Percentiles rank a stretch among this genome's conserved stretches.
Evolutionary conservation across 1,284 basidiomycete species (phyloP).

Genomic region (Ustilago cynodontis): DNA sequence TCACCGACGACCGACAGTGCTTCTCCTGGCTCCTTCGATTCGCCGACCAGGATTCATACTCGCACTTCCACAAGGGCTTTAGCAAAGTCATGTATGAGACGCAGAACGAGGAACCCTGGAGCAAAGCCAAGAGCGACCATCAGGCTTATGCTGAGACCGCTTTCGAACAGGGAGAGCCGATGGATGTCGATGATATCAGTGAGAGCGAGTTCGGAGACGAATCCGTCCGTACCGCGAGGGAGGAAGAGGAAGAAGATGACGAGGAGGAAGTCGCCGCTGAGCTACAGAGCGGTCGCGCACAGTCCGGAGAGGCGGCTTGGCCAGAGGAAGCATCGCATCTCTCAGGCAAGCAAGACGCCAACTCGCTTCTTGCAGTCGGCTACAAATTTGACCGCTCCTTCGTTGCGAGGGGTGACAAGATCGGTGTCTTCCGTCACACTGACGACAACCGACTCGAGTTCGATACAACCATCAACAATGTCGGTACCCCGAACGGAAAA

Average conservation of each 20-base stretch:
- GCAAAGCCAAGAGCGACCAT: conserved; percentile 77
- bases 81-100: conserved; percentile 85
- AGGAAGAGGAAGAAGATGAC: conserved; percentile 72
- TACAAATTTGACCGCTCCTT: conserved; percentile 97
- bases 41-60: conserved; percentile 75
- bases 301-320: conserved; percentile 30
- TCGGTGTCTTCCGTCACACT: conserved; percentile 94
- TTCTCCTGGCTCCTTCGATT: conserved; percentile 90
- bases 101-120: conserved; percentile 81
- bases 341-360: conserved; percentile 70
- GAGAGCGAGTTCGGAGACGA: conserved; percentile 55
- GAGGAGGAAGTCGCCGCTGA: conserved; percentile 75
- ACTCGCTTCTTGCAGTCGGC: conserved; percentile 92
- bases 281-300: conserved; percentile 33
- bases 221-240: conserved; percentile 38
- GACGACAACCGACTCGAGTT: conserved; percentile 84
- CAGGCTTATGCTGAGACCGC: conserved; percentile 75
- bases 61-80: conserved; percentile 78
- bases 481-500: conserved; percentile 85
- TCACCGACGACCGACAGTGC: conserved; percentile 74
- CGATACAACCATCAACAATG: conserved; percentile 86
- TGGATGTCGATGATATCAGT: conserved; percentile 72
- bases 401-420: conserved; percentile 93
- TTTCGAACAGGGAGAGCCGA: conserved; percentile 82
- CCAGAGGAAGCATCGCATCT: conserved; percentile 46